Evolutionary conservation across 805 yeast genomes (phyloP), one percentile per base, ranked within the genome.

Genomic region (Cyberlindnera amylophila): DNA sequence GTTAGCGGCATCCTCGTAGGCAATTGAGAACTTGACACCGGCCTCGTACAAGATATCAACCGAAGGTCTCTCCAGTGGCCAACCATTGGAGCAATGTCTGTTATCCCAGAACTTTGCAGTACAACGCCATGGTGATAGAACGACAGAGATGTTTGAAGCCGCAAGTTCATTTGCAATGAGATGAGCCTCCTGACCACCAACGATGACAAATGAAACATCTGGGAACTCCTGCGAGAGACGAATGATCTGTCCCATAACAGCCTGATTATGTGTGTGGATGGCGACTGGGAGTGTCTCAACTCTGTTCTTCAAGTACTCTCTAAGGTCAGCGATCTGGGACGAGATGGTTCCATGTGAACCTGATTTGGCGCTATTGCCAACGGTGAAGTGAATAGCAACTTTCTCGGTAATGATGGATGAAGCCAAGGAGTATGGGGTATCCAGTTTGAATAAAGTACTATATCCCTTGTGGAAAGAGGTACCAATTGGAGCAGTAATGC

Each of bases 71-170:
- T 35, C 39, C 21, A 41, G 18, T 4, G 44, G 44, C 44, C 39
- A 35, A 31, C 36, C 39, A 18, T 26, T 31, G 12, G 44, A 41
- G 27, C 44, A 41, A 15, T 35, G 39, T 34, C 44, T 36, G 23
- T 41, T 41, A 8, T 36, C 44, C 44, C 44, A 41, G 34, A 36
- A 41, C 34, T 41, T 41, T 14, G 44, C 44, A 8, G 44, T 41
- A 18, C 44, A 41, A 12, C 39, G 23, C 44, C 44, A 41, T 5
- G 44, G 44, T 6, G 44, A 35, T 7, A 41, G 30, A 5, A 41
- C 19, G 27, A 41, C 35, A 11, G 39, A 15, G 19, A 41, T 26
- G 13, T 36, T 30, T 14, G 32, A 32, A 3, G 9, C 14, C 10
- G 44, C 39, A 3, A 41, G 36, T 10, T 35, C 44, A 11, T 31